Percentiles rank a stretch among this genome's conserved stretches.
phyloP scores from a whole-genome alignment of 257 asterid genomes.

The Salvia splendens region DNA sequence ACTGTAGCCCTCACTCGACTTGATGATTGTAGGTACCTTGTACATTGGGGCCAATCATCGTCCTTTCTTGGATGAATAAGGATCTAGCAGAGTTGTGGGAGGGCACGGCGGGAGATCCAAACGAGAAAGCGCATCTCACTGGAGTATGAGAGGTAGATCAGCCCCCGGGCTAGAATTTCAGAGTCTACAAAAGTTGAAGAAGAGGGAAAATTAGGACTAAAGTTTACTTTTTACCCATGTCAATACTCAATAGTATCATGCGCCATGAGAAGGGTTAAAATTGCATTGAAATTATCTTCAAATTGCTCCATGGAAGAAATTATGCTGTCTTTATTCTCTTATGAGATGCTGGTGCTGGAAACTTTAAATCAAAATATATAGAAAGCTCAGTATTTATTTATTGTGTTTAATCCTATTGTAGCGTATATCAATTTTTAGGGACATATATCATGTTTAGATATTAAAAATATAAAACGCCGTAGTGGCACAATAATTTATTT shows the following conservation, averaged over 20 bases:
- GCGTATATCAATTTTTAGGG: no score
- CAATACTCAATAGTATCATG: slow-evolving; percentile 12
- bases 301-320: slow-evolving; percentile 4
- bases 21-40: slow-evolving; percentile 70
- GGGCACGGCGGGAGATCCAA: slow-evolving; percentile 48
- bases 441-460: no score
- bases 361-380: no score
- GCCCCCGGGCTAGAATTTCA: not conserved
- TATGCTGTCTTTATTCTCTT: not conserved
- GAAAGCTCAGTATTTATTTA: not conserved
- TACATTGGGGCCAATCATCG: slow-evolving; percentile 78
- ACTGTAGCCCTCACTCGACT: not conserved
- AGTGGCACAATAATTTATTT: no score
- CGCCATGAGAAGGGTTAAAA: not conserved
- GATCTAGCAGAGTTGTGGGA: slow-evolving; percentile 90
- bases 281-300: not conserved
- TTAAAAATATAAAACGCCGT: no score
- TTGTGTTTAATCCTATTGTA: no score
- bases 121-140: slow-evolving; percentile 59
- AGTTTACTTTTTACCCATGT: slow-evolving; percentile 12
- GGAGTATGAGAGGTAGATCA: slow-evolving; percentile 44
- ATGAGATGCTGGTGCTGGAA: not conserved
- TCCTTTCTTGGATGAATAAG: slow-evolving; percentile 77
- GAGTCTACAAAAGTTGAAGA: slow-evolving; percentile 1
- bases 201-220: not conserved